Evolutionary conservation across 805 yeast genomes (phyloP).

Genomic region (Wickerhamomyces silvicola): DNA sequence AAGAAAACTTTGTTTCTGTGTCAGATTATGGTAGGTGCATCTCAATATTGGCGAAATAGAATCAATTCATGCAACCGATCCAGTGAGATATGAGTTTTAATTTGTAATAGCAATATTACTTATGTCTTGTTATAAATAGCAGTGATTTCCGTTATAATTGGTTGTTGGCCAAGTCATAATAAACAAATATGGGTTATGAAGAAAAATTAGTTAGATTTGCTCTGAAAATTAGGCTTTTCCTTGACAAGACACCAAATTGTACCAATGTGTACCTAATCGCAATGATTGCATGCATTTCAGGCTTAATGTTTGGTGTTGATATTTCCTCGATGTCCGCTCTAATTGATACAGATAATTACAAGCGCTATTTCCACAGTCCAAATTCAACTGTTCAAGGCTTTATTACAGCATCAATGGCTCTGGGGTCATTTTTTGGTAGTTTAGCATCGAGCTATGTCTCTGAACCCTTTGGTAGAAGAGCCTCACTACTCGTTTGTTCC

Average conservation of each 20-base stretch:
- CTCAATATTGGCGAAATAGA: too few species aligned
- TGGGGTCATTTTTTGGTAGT: constrained; percentile 63
- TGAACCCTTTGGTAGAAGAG: constrained; percentile 52
- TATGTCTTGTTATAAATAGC: too few species aligned
- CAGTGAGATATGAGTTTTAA: too few species aligned
- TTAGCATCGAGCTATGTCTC: constrained; percentile 39
- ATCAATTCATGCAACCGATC: too few species aligned
- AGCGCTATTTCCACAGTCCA: constrained; percentile 41
- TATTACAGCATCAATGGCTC: constrained; percentile 69
- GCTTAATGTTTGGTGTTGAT: constrained; percentile 67
- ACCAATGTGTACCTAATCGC: constrained; percentile 55
- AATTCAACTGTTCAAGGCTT: constrained; percentile 54
- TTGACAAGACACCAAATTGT: constrained; percentile 12
- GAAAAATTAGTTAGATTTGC: background rate
- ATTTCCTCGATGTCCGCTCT: constrained; percentile 67
- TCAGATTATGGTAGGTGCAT: too few species aligned
- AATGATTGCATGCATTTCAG: constrained; percentile 55
- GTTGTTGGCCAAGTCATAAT: too few species aligned
- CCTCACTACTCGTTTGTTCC: constrained; percentile 46
- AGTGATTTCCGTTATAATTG: too few species aligned
- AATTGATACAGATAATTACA: constrained; percentile 40
- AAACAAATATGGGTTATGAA: constrained; percentile 1
- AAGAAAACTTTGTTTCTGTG: too few species aligned
- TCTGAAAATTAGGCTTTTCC: background rate
- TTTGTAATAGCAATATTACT: too few species aligned